These are phyloP conservation scores for Colletotrichum incanum DNA, from an alignment of 2,329 filamentous ascomycete species.

Conservation along the genomic window DNA sequence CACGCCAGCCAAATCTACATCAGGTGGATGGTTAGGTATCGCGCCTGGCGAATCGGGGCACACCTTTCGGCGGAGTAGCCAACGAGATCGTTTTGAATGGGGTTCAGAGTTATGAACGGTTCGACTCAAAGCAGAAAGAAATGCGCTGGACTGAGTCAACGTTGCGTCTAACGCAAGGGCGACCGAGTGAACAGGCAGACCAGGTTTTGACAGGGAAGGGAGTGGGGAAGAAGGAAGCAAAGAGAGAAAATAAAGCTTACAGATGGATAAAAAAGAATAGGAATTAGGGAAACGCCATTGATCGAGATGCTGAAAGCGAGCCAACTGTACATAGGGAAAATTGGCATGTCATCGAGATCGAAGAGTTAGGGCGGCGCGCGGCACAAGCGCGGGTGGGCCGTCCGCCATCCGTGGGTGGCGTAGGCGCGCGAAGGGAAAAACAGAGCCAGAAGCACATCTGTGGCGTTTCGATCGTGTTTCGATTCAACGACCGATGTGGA, in stretches of 20 bases:
- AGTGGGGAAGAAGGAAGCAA: neutral
- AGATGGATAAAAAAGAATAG: neutral
- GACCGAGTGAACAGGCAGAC: neutral
- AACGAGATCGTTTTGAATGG: neutral
- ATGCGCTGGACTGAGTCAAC: neutral
- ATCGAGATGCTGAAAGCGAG: conserved; percentile 4
- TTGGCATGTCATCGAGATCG: conserved; percentile 40
- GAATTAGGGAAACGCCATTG: neutral
- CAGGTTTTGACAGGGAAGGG: neutral
- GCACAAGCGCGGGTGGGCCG: conserved; percentile 5
- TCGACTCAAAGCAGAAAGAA: neutral
- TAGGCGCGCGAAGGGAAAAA: neutral
- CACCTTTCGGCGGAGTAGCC: neutral
- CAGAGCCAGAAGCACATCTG: neutral
- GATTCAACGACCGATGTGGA: conserved; percentile 27
- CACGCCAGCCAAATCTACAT: neutral
- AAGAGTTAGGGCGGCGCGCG: neutral
- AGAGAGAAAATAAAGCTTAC: too few species aligned
- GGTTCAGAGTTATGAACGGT: neutral
- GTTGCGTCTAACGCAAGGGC: neutral
- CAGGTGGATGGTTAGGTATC: conserved; percentile 3
- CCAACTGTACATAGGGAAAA: neutral
- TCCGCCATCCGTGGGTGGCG: neutral
- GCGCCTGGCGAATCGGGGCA: neutral
- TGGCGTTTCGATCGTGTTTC: conserved; percentile 39